Conservation (phyloP, 345 rosid species). For the Eucalyptus sp. region DNA sequence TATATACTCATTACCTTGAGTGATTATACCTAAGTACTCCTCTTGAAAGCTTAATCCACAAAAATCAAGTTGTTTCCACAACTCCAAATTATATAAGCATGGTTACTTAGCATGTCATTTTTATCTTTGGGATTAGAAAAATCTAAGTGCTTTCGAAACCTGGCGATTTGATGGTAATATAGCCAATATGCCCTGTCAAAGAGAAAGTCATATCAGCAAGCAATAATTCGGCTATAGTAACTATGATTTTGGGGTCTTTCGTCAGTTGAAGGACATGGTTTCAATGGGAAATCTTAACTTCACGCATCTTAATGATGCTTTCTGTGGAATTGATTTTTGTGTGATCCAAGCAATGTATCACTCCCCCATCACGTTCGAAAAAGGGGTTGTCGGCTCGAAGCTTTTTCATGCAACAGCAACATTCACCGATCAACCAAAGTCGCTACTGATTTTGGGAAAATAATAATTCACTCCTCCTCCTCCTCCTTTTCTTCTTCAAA, state of each 20-base stretch:
- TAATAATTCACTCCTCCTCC: neutral
- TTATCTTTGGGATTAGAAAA: neutral
- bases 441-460: neutral
- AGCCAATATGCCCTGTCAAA: neutral
- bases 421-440: neutral
- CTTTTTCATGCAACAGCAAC: neutral
- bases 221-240: neutral
- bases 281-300: neutral
- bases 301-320: neutral
- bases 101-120: neutral
- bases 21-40: neutral
- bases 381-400: neutral
- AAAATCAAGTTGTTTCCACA: neutral
- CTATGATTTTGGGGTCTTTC: neutral
- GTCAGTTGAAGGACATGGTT: neutral
- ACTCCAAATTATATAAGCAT: neutral
- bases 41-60: neutral
- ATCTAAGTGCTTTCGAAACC: neutral
- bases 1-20: neutral
- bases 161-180: neutral
- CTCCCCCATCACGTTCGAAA: neutral
- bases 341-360: neutral
- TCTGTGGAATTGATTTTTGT: neutral
- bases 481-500: neutral
- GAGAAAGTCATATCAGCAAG: neutral